Evolutionary conservation across 805 yeast genomes (phyloP), one percentile per base, ranked within the genome.

Genomic region (Candida nemodendra): DNA sequence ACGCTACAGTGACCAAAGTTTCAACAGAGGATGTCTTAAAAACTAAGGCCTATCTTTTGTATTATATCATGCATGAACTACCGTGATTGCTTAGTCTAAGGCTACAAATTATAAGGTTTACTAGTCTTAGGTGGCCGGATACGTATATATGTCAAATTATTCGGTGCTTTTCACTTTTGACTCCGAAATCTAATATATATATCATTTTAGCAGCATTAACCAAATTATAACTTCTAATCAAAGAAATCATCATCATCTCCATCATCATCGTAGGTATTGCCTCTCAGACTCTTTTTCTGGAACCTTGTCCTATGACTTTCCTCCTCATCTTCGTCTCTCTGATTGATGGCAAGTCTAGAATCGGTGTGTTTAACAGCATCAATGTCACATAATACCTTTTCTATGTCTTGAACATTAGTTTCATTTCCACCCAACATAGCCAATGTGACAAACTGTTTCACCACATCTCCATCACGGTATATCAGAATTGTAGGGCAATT

Each of bases 401-500:
- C 97, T 30, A 93, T 52, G 59, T 93, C 98, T 30, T 64, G 63
- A 18, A 78, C 30, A 12, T 65, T 74, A 2, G 95, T 79, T 32
- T 83, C 79, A 57, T 82, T 84, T 3, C 99, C 99, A 8, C 95
- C 96, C 31, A 93, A 57, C 51, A 82, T 79, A 4, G 84, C 73
- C 54, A 91, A 68, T 0, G 98, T 91, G 9, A 93, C 76, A 52
- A 69, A 76, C 57, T 93, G 97, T 57, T 81, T 84, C 17, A 81
- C 66, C 7, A 95, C 90, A 46, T 86, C 79, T 19, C 82, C 83
- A 38, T 87, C 77, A 54, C 77, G 76, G 61, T 93, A 93, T 1
- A 93, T 76, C 34, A 93, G 71, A 6, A 93, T 66, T 0, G 99
- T 93, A 2, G 99, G 99, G 52, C 95, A 84, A 66, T 87, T 90